These are phyloP conservation scores for Solanum lycopersicoides DNA, from an alignment of 257 asterid species.

Conservation along the genomic window DNA sequence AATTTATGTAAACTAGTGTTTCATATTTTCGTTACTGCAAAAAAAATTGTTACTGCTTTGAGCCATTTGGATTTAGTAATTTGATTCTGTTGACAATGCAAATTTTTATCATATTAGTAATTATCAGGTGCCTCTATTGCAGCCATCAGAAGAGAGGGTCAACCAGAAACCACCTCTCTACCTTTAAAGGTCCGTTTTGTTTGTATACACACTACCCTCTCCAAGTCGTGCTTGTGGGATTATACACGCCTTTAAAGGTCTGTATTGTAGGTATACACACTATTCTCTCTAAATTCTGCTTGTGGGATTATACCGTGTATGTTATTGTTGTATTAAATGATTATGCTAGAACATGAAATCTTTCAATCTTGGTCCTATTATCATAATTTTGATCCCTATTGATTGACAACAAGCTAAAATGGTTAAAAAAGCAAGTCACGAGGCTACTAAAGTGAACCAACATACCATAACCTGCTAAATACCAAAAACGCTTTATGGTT, in stretches of 20 bases:
- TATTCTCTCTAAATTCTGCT: not conserved
- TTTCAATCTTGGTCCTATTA: not conserved
- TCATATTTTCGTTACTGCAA: not conserved
- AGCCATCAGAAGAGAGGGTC: not conserved
- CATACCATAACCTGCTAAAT: not conserved
- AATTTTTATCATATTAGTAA: not conserved
- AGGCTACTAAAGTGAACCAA: not conserved
- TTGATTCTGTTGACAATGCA: not conserved
- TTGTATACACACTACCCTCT: not conserved
- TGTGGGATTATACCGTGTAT: not conserved
- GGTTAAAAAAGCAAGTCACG: not conserved
- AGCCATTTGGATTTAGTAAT: not conserved
- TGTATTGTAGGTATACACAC: not conserved
- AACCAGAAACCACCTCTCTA: not conserved
- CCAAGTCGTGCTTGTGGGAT: not conserved
- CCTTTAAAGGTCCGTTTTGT: not conserved
- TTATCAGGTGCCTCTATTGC: not conserved
- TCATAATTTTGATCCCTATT: not conserved
- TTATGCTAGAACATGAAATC: not conserved
- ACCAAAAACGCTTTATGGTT: not conserved
- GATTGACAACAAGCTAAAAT: not conserved
- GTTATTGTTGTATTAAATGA: not conserved
- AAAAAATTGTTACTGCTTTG: not conserved
- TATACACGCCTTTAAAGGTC: not conserved
- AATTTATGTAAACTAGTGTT: not conserved